Evolutionary conservation across 129 eudicot genomes (phyloP), one percentile per base, ranked within the genome.

Genomic region (Arctium lappa): DNA sequence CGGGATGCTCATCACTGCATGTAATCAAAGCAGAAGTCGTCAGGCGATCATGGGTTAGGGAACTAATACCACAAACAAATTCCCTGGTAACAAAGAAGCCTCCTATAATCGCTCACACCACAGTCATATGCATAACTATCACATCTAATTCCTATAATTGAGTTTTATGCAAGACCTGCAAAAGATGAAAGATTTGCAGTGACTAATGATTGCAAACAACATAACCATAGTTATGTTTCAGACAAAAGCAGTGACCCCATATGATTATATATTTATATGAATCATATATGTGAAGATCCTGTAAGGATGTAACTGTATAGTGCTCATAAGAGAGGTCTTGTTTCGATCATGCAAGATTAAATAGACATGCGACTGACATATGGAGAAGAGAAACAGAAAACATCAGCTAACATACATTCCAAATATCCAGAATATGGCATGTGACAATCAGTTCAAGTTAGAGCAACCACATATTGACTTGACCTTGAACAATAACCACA

Each of bases 1-100:
- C 92, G 32, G 93, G 83, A 85, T 90, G 99, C 69, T 88, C 98
- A 82, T 91, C 97, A 80, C 99, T 95, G 91, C 78, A 87, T 10
- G 65, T 46, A 78, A 79, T 30, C 1, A 62, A 78, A 78, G 75
- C 37, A 75, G 69, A 60, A 72, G 33, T 34, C 34, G 36, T 68
- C 72, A 82, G 72, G 74, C 69, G 4, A n/a, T 63, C 72, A 39
- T 66, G 4, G 15, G 76, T 85, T 75, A 40, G 50, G 22, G 32
- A 12, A 71, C 62, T 1, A 72, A 40, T 15, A 46, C 56, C 15
- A 46, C 56, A 46, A 46, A 46, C 56, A 46, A 46, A 46, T 46
- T 46, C 56, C 56, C 56, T 11, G 3, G 10, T 40, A 6, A 1
- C 9, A 40, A 40, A 40, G 48, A 40, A 40, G 56, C 56, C 56